phyloP scores from a whole-genome alignment of 177 flowering plant genomes.

The Telopea speciosissima region DNA sequence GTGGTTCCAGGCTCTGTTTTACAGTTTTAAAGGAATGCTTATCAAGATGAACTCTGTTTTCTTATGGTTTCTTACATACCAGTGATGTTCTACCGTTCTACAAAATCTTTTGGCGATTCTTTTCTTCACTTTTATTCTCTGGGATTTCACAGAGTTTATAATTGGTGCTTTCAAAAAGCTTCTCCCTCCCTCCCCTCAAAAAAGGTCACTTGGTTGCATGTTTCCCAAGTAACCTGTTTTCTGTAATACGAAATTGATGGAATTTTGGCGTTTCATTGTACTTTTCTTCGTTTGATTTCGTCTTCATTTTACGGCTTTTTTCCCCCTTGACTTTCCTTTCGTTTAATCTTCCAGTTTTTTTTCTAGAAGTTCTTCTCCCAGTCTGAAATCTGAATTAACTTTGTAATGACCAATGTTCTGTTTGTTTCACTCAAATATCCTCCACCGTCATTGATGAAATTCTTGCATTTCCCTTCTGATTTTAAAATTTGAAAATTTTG shows the following conservation, averaged over 20 bases:
- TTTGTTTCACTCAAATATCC: not conserved
- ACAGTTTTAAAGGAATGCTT: not conserved
- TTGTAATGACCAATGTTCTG: conserved; percentile 9
- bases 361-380: conserved; percentile 10
- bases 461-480: not conserved
- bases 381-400: conserved; percentile 8
- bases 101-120: not conserved
- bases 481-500: not conserved
- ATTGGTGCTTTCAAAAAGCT: not conserved
- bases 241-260: not conserved
- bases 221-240: not conserved
- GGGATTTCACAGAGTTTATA: not conserved
- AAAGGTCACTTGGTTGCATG: not conserved
- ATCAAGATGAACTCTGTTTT: not conserved
- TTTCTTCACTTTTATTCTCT: not conserved
- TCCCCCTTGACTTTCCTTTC: not conserved
- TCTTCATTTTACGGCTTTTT: not conserved
- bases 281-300: not conserved
- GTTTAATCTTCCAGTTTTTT: not conserved
- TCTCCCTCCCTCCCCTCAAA: too few relatives aligned
- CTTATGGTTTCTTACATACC: not conserved
- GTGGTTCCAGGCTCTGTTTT: not conserved
- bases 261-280: not conserved
- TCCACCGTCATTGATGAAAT: not conserved
- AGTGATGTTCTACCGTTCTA: not conserved